Evolutionary conservation across 177 flowering plant genomes (phyloP), one percentile per base, ranked within the genome.

Genomic region (Vitis hybrid): DNA sequence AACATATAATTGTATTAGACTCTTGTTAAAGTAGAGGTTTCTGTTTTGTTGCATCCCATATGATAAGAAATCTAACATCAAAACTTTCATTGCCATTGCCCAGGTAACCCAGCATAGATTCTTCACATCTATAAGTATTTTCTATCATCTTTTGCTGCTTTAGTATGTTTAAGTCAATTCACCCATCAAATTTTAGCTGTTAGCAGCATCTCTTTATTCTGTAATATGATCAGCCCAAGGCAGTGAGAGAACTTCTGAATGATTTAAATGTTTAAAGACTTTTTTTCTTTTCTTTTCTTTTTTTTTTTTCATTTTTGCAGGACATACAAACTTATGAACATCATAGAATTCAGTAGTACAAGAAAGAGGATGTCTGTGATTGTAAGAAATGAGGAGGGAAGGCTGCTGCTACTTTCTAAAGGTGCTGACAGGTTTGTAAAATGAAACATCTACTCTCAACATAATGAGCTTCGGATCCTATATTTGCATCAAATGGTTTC

Each of bases 361-460:
- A 82, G 91, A 72, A 85, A 87, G 82, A 79, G 91, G 56, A 87
- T 87, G 91, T 84, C 90, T 65, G 91, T 85, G 51, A 78, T 87
- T 58, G 81, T 87, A 24, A 71, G 81, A 58, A 51, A 78, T 51
- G 84, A 81, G 52, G 87, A 83, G 48, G 91, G 87, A 59, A 81
- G 79, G 72, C 74, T 85, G 61, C 71, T 85, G 21, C 79, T 86
- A 18, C 81, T 86, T 56, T 76, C 80, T 56, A 86, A 86, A 80
- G 90, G 90, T 10, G 90, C 90, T 70, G 90, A 86, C 86, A 86
- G 86, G 90, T 86, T 72, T 66, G 85, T 75, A 66, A 63, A 49
- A 13, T 48, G 21, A 62, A 55, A 61, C 48, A 62, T 30, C 13
- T 30, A 62, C 3, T 18, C 30, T 60, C 40, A 35, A 11, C 5